Evolutionary conservation across 176 grass and related monocot species (phyloP).

Genomic region (Phyllostachys edulis): DNA sequence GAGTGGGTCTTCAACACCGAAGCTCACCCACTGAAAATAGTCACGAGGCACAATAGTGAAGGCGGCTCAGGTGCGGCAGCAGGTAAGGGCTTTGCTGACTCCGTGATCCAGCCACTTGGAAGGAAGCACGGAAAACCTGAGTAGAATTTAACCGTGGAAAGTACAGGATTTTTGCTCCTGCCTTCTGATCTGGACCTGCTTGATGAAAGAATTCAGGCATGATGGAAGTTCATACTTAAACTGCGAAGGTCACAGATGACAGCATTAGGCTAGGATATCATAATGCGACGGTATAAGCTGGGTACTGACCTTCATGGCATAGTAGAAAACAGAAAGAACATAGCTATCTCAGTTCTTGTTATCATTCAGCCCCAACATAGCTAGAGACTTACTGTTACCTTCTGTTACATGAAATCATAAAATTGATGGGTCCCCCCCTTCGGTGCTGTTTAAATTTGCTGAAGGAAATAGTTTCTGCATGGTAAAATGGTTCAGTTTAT

Average conservation of each 20-base stretch:
- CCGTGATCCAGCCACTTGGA: conserved; percentile 45
- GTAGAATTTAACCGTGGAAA: conserved; percentile 19
- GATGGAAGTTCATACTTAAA: conserved; percentile 11
- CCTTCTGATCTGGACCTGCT: conserved; percentile 24
- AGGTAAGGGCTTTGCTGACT: background rate
- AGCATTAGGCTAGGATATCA: conserved; percentile 11
- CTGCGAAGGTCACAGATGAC: conserved; percentile 14
- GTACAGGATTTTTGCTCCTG: conserved; percentile 25
- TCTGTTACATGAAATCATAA: background rate
- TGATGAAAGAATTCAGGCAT: background rate
- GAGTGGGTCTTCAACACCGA: conserved; percentile 99
- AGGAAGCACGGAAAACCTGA: conserved; percentile 69
- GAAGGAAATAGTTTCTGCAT: background rate
- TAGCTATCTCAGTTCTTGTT: background rate
- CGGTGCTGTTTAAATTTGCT: background rate
- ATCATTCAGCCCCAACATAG: background rate
- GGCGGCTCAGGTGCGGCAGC: background rate
- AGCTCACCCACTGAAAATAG: conserved; percentile 87
- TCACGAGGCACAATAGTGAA: conserved; percentile 42
- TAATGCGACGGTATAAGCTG: background rate
- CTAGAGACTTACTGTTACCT: background rate
- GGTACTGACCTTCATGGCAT: background rate
- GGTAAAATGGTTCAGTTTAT: background rate
- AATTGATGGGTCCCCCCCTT: background rate
- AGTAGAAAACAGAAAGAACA: background rate